phyloP scores from a whole-genome alignment of 2,329 filamentous ascomycete genomes.

The Cytospora chrysosperma region DNA sequence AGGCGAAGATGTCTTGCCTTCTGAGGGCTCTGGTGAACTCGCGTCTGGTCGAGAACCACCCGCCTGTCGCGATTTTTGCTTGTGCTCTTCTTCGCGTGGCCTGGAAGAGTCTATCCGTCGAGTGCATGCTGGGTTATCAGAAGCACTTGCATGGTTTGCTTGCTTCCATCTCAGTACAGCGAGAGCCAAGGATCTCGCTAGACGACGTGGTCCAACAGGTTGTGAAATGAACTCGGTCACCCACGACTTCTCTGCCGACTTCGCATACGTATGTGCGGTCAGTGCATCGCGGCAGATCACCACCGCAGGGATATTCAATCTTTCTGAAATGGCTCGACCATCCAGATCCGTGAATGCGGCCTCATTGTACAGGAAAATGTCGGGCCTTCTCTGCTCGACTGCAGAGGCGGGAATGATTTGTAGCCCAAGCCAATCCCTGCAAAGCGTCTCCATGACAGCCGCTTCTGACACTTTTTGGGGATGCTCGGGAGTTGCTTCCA shows the following conservation, averaged over 20 bases:
- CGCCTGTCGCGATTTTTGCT: neutral
- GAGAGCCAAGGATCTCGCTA: slow-evolving; percentile 21
- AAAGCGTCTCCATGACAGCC: slow-evolving; percentile 15
- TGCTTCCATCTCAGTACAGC: neutral
- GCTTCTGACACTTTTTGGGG: neutral
- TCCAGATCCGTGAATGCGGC: neutral
- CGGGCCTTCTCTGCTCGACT: neutral
- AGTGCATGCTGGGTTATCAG: neutral
- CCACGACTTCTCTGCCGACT: neutral
- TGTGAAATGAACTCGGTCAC: slow-evolving; percentile 20
- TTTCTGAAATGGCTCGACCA: neutral
- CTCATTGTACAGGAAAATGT: slow-evolving; percentile 14
- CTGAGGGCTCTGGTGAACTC: neutral
- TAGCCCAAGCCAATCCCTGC: slow-evolving; percentile 14
- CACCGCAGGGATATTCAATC: slow-evolving; percentile 2
- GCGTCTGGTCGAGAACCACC: neutral
- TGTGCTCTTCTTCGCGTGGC: neutral
- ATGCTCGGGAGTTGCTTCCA: neutral
- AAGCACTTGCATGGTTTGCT: neutral
- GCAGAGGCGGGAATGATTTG: slow-evolving; percentile 4
- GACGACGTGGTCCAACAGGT: slow-evolving; percentile 22
- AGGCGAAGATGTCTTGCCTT: neutral
- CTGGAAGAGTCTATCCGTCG: neutral
- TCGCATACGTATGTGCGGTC: slow-evolving; percentile 2
- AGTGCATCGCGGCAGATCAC: slow-evolving; percentile 16